These are phyloP conservation scores for Colletotrichum truncatum DNA, from an alignment of 2,329 filamentous ascomycete species.

Conservation along the genomic window DNA sequence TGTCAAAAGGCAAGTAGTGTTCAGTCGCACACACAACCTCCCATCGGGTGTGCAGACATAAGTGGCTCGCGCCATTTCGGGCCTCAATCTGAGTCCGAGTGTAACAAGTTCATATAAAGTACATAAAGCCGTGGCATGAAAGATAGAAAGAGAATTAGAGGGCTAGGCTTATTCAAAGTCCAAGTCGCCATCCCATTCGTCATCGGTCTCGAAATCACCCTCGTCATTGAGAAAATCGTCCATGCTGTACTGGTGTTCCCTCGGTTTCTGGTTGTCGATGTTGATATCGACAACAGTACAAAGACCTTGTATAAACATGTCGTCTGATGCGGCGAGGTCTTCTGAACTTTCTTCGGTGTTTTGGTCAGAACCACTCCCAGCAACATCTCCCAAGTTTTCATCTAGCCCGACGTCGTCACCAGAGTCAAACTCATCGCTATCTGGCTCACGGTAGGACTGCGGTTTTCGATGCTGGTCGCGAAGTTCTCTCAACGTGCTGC, in stretches of 20 bases:
- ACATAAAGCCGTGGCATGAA: no score
- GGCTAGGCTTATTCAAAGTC: constrained; percentile 53
- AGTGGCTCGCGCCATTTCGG: background rate
- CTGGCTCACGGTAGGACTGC: constrained; percentile 53
- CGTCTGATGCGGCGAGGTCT: background rate
- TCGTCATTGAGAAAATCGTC: constrained; percentile 73
- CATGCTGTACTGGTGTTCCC: constrained; percentile 74
- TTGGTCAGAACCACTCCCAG: constrained; percentile 20
- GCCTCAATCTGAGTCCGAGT: no score
- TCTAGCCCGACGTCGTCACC: constrained; percentile 30
- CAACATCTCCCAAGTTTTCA: constrained; percentile 2
- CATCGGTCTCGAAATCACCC: constrained; percentile 64
- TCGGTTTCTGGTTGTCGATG: constrained; percentile 80
- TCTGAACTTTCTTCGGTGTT: constrained; percentile 26
- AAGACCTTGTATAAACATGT: constrained; percentile 68
- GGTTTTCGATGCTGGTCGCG: constrained; percentile 30
- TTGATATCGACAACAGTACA: constrained; percentile 76
- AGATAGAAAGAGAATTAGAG: background rate
- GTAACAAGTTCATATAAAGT: no score
- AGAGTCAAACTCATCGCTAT: constrained; percentile 53
- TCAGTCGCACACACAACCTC: background rate
- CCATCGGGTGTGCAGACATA: background rate
- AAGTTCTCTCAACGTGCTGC: constrained; percentile 37
- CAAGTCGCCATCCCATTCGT: constrained; percentile 66
- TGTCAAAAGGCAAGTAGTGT: background rate